These are phyloP conservation scores for Entrophospora sp. DNA, from an alignment of 192 early-diverging fungal species.

Conservation along the genomic window DNA sequence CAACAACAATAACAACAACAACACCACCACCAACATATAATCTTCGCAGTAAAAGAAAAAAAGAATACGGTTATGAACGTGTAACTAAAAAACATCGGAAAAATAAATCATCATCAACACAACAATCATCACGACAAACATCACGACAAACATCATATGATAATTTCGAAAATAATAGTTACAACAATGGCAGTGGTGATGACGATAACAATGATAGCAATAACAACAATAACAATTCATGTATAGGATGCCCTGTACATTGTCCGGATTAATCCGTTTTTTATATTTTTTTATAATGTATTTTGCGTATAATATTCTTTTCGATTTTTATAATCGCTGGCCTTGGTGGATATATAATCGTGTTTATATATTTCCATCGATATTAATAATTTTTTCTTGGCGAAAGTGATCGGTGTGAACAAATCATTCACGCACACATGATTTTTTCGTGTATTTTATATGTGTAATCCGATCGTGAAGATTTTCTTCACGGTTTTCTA, in stretches of 20 bases:
- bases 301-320: too few species aligned
- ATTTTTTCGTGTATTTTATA: too few species aligned
- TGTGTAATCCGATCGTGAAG: too few species aligned
- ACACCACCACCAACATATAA: not conserved
- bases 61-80: not conserved
- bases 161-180: not conserved
- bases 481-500: too few species aligned
- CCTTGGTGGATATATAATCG: too few species aligned
- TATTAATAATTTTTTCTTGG: too few species aligned
- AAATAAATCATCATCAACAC: conserved; percentile 7
- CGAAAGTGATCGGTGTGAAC: too few species aligned
- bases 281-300: not conserved
- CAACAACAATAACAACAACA: not conserved
- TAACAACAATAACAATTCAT: conserved; percentile 7
- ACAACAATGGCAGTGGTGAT: conserved; percentile 1
- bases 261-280: not conserved
- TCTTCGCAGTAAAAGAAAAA: conserved; percentile 5
- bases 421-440: too few species aligned
- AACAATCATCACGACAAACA: not conserved
- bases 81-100: conserved; percentile 10
- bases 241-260: conserved; percentile 12
- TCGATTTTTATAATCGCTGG: too few species aligned
- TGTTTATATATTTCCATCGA: too few species aligned
- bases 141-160: not conserved
- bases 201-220: not conserved